Conservation (phyloP, 2,329 filamentous ascomycete species). For the Aspergillus unguis region DNA sequence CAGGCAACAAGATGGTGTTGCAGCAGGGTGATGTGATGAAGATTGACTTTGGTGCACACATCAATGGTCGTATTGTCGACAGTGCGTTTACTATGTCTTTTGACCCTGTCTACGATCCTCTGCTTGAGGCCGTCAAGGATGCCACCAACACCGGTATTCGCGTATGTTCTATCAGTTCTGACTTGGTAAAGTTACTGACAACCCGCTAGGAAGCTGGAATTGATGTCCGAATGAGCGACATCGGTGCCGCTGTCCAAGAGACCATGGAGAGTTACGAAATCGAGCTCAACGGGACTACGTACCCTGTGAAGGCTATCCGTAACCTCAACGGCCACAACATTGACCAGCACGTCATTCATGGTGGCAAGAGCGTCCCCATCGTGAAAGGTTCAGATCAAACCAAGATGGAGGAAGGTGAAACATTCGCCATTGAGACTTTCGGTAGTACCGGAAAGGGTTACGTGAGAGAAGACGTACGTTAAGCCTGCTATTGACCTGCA, state of each 20-base stretch:
- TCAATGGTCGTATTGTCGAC: conserved; percentile 69
- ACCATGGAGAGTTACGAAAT: conserved; percentile 92
- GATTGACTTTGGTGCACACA: conserved; percentile 68
- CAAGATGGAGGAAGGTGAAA: conserved; percentile 97
- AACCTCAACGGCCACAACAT: conserved; percentile 91
- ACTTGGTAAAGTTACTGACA: neutral
- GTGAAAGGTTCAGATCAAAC: conserved; percentile 83
- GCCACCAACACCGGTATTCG: conserved; percentile 72
- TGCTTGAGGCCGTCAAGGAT: conserved; percentile 64
- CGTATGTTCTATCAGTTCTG: conserved; percentile 32
- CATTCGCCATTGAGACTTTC: conserved; percentile 95
- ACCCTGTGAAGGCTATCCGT: conserved; percentile 79
- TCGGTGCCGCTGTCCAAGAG: conserved; percentile 80
- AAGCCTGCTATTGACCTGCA: too few species aligned
- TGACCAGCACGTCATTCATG: conserved; percentile 83
- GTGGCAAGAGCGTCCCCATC: conserved; percentile 87
- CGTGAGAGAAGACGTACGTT: conserved; percentile 74
- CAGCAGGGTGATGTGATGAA: conserved; percentile 68
- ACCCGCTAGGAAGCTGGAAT: conserved; percentile 73
- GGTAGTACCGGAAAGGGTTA: conserved; percentile 88
- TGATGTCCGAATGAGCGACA: conserved; percentile 82
- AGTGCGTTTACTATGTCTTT: conserved; percentile 68
- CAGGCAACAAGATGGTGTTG: conserved; percentile 72
- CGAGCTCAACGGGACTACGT: conserved; percentile 72
- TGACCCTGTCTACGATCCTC: conserved; percentile 65